These are phyloP conservation scores for Actinomortierella wolfii DNA, from an alignment of 371 early-diverging fungal genomes.

Conservation along the genomic window DNA sequence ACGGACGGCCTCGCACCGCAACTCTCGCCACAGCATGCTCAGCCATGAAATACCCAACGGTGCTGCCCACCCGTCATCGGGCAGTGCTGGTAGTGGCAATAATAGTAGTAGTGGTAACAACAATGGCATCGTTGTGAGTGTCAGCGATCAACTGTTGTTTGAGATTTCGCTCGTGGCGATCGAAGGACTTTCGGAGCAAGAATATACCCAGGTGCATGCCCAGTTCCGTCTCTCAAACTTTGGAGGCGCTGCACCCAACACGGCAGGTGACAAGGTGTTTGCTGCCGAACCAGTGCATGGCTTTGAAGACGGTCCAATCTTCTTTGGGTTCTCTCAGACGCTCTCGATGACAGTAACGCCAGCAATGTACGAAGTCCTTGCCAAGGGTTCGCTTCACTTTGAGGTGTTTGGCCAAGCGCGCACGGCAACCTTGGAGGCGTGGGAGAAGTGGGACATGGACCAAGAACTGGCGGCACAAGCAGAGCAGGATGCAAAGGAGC, in stretches of 20 bases:
- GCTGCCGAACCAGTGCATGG: slow-evolving; percentile 67
- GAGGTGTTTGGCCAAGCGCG: slow-evolving; percentile 72
- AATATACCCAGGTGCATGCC: slow-evolving; percentile 79
- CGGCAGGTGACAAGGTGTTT: slow-evolving; percentile 63
- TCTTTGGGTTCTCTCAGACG: slow-evolving; percentile 69
- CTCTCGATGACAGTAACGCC: slow-evolving; percentile 55
- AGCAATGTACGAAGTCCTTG: slow-evolving; percentile 50
- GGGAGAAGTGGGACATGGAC: slow-evolving; percentile 66
- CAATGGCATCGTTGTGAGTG: slow-evolving; percentile 16
- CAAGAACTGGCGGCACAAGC: slow-evolving; percentile 16
- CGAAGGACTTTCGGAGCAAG: slow-evolving; percentile 69
- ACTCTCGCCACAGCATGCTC: too few species aligned
- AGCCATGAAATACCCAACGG: too few species aligned
- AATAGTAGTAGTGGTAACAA: slow-evolving; percentile 4
- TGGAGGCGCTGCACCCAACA: slow-evolving; percentile 46
- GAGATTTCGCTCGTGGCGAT: slow-evolving; percentile 74
- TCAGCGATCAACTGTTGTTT: slow-evolving; percentile 67
- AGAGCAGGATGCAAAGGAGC: too few species aligned
- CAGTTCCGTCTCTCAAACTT: slow-evolving; percentile 76
- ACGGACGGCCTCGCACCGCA: background rate
- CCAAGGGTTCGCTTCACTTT: slow-evolving; percentile 51
- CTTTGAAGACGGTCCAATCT: slow-evolving; percentile 57
- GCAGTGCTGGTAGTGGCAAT: slow-evolving; percentile 8
- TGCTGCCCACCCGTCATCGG: background rate
- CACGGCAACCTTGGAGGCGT: slow-evolving; percentile 54